Base-by-base conservation (phyloP, 768 basidiomycete genomes). In the Hygrophoropsis aurantiaca region DNA sequence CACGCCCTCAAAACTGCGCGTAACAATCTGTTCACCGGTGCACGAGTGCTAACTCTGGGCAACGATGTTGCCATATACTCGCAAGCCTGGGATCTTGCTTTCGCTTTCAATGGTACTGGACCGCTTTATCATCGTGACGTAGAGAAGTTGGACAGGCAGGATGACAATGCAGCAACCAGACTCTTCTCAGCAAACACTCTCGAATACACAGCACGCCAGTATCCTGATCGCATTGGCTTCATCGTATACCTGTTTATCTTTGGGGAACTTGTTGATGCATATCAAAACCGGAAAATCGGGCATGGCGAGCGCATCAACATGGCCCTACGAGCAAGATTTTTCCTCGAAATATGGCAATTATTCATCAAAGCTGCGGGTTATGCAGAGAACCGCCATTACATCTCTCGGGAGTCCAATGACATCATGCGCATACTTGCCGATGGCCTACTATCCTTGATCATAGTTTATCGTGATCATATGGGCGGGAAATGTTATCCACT, bases 141-240 rank as follows among this genome's bases (percentile, higher is more conserved):
- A 2, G 65, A 70, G n/a, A 67, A 67, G 37, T 23, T 73, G 0
- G 73, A 78, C 43, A 50, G 65, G 0, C 74, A 78, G 58, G 76
- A 77, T 54, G 73, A 78, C 50, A 61, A 57, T 47, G 74, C 74
- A 0, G 75, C 74, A 0, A 45, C 63, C 3, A 61, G 69, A 0
- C 50, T 77, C 0, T 74, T 75, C 46, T 74, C 68, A 4, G 66
- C 69, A 0, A 48, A 52, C 2, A 53, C 58, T 0, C 56, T 76
- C 1, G 26, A 64, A 9, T 67, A 42, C 11, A 25, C 66, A 5
- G 37, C 47, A 3, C 39, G 62, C 0, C 40, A 61, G 11, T 53
- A 63, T 45, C 62, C 68, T 0, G 58, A 69, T 2, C 36, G 56
- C 0, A 18, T 52, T 1, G 71, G 65, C 2, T 18, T 54, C 0